Evolutionary conservation across 148 eudicot genomes (phyloP).

Genomic region (Cornus suecica): DNA sequence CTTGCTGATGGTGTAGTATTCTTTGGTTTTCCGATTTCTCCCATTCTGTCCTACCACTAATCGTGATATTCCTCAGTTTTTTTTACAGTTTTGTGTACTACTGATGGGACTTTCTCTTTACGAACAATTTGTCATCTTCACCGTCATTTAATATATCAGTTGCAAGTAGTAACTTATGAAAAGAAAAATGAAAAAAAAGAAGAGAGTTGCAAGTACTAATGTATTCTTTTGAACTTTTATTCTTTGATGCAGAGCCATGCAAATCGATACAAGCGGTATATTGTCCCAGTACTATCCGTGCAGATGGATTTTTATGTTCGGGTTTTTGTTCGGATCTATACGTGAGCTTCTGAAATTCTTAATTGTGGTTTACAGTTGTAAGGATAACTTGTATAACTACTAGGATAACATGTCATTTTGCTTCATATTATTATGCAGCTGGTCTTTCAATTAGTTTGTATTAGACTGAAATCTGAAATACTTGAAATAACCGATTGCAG

Average conservation of each 20-base stretch:
- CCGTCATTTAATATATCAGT: too few species aligned
- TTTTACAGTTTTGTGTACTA: too few species aligned
- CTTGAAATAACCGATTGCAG: conserved; percentile 40
- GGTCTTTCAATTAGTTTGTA: background rate
- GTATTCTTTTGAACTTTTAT: background rate
- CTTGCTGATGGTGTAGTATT: too few species aligned
- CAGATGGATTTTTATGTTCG: conserved; percentile 90
- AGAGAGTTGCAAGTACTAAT: too few species aligned
- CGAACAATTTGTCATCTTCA: too few species aligned
- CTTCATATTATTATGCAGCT: conserved; percentile 1
- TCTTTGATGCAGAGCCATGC: conserved; percentile 85
- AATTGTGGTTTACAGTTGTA: conserved; percentile 2
- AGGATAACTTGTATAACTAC: background rate
- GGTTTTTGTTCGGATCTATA: conserved; percentile 91
- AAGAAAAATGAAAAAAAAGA: too few species aligned
- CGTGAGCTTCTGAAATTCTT: conserved; percentile 45
- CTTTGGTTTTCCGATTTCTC: too few species aligned
- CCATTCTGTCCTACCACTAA: too few species aligned
- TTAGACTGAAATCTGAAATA: conserved; percentile 16
- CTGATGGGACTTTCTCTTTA: too few species aligned
- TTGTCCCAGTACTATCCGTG: conserved; percentile 88
- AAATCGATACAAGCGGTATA: conserved; percentile 91
- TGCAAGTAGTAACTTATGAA: too few species aligned
- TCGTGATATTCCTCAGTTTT: too few species aligned
- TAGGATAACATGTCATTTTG: background rate